Conservation (phyloP, 192 early-diverging fungal genomes). For the Dispira simplex region DNA sequence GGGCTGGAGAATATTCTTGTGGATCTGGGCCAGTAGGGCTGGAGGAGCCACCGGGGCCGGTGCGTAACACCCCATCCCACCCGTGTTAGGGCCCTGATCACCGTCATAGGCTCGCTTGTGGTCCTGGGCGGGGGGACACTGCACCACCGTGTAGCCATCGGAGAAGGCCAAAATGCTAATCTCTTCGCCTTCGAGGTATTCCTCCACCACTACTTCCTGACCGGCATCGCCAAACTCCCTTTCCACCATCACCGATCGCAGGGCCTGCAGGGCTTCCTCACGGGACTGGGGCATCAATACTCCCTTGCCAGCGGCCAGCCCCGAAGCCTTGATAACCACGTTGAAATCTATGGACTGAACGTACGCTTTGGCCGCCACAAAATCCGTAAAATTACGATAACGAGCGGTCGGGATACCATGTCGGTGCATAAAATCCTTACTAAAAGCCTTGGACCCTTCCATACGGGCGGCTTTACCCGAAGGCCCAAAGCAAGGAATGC, state of each 20-base stretch:
- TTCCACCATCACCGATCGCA: constrained; percentile 82
- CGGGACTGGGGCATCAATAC: constrained; percentile 78
- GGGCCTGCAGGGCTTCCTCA: constrained; percentile 70
- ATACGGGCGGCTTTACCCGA: constrained; percentile 74
- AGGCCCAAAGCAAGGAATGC: constrained; percentile 73
- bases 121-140: constrained; percentile 91
- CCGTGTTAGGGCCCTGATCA: constrained; percentile 91
- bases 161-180: constrained; percentile 81
- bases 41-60: constrained; percentile 85
- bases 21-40: constrained; percentile 51
- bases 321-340: constrained; percentile 91
- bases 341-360: constrained; percentile 38
- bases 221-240: constrained; percentile 80
- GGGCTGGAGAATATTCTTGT: constrained; percentile 69
- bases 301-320: constrained; percentile 96
- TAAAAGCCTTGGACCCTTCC: constrained; percentile 97
- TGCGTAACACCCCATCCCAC: constrained; percentile 98
- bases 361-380: constrained; percentile 48
- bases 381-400: constrained; percentile 77
- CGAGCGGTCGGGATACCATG: constrained; percentile 92
- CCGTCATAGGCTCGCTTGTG: constrained; percentile 95
- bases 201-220: constrained; percentile 90
- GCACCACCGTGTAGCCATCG: constrained; percentile 85
- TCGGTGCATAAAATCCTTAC: constrained; percentile 96
- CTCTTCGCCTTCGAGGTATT: constrained; percentile 86